Base-by-base conservation (phyloP, 306 rosid genomes). In the Ammopiptanthus mongolicus region DNA sequence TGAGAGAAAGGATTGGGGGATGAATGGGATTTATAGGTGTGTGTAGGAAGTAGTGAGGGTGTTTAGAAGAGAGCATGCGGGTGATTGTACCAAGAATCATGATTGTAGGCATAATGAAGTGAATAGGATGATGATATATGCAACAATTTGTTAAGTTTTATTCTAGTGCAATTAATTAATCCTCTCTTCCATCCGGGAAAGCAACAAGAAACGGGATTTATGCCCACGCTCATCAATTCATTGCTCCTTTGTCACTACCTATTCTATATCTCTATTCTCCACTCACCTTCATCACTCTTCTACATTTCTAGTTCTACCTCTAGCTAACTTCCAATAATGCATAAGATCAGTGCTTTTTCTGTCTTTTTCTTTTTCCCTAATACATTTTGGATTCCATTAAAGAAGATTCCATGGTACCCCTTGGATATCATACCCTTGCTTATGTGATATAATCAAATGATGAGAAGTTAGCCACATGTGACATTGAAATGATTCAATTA, bases 61-160 rank as follows among this genome's bases (percentile, higher is more conserved):
- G 73, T 76, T 61, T 69, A 47, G 80, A 80, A 75, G 80, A 80
- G 90, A 88, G 97, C 97, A 95, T 88, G 97, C 96, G 93, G 93
- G 90, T 89, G 87, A 88, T 87, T 94, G 96, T 91, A 88, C 97
- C 97, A 88, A 91, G 93, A 84, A 84, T 90, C 88, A 95, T 95
- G 74, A 95, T 95, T 88, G 89, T 85, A 87, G 85, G 88, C 97
- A 95, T 91, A 84, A 92, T 90, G 91, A 91, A 91, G 92, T 86
- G 94, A 90, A 87, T 80, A 83, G 85, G 88, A 85, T 44, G 78
- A 82, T 85, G 82, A 84, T 81, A 82, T 81, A 84, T 68, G 80
- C 72, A 74, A 85, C 77, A 70, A 65, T 78, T 84, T 85, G 62
- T 72, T 74, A 65, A 56, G 65, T 69, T 83, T 87, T 72, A 11